Evolutionary conservation across 2,329 filamentous ascomycete genomes (phyloP).

Genomic region (Simplicillium aogashimaense): DNA sequence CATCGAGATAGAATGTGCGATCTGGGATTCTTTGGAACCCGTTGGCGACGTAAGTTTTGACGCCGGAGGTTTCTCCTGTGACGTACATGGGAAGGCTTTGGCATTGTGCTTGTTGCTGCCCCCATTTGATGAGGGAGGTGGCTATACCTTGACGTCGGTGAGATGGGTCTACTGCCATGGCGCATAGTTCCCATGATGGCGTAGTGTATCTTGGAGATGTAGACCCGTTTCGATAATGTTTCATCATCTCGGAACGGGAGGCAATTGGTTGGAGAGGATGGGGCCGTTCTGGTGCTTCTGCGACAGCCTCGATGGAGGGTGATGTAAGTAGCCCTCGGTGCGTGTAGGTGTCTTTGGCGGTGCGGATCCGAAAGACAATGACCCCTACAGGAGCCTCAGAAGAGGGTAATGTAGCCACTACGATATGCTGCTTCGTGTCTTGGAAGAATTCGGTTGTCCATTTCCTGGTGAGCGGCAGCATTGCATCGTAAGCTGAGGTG

Average conservation of each 20-base stretch:
- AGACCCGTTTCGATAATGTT: neutral
- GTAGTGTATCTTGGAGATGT: neutral
- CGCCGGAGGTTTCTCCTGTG: constrained; percentile 1
- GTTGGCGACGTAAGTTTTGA: neutral
- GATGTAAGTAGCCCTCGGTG: no score
- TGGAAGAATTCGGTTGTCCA: no score
- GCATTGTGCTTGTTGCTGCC: neutral
- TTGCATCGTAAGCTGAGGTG: neutral
- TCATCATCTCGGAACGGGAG: neutral
- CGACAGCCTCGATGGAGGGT: no score
- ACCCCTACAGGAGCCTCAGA: no score
- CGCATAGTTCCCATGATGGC: neutral
- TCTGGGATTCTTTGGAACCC: neutral
- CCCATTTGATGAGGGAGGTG: neutral
- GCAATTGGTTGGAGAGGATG: neutral
- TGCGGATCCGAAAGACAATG: no score
- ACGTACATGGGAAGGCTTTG: neutral
- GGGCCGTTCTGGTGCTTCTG: no score
- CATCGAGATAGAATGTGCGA: neutral
- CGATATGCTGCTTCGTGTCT: no score
- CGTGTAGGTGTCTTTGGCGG: no score
- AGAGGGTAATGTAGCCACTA: no score
- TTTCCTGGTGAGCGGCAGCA: neutral
- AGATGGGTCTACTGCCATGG: neutral
- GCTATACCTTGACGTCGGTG: neutral